These are phyloP conservation scores for Amanita pallidorosea DNA, from an alignment of 768 basidiomycete species.

Conservation along the genomic window DNA sequence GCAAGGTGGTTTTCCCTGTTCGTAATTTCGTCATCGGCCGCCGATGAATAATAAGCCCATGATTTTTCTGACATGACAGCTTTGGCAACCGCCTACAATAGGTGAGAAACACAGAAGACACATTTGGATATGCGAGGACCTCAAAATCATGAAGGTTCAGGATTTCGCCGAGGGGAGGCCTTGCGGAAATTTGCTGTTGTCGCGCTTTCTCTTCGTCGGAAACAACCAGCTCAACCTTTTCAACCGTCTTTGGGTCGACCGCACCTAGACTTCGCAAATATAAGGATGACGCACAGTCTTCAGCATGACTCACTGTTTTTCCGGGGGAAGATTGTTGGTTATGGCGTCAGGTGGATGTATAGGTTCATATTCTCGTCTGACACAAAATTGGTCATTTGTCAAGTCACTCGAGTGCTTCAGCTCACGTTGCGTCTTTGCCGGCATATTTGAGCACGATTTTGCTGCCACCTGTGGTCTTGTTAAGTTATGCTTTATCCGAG, in stretches of 20 bases:
- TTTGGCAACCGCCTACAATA: conserved; percentile 64
- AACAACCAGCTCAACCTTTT: conserved; percentile 49
- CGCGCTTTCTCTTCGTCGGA: conserved; percentile 66
- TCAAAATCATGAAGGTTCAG: conserved; percentile 94
- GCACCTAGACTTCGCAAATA: conserved; percentile 43
- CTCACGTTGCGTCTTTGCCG: conserved; percentile 83
- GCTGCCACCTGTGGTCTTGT: conserved; percentile 44
- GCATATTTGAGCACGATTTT: conserved; percentile 83
- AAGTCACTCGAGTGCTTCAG: not conserved
- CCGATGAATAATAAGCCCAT: conserved; percentile 97
- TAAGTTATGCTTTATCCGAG: not conserved
- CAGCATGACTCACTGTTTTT: conserved; percentile 57
- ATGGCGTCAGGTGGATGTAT: conserved; percentile 85
- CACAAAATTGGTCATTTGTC: conserved; percentile 2
- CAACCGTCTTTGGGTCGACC: conserved; percentile 59
- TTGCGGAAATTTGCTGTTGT: conserved; percentile 44
- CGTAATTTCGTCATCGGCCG: conserved; percentile 92
- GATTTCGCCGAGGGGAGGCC: conserved; percentile 70
- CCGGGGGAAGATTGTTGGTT: conserved; percentile 63
- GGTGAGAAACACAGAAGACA: not conserved
- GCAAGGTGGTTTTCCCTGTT: conserved; percentile 83
- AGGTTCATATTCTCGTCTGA: conserved; percentile 71
- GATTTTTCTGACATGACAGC: conserved; percentile 76
- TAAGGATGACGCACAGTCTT: not conserved
- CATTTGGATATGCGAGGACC: conserved; percentile 24